phyloP scores from a whole-genome alignment of 2,329 filamentous ascomycete species.

The Gremmenia infestans region DNA sequence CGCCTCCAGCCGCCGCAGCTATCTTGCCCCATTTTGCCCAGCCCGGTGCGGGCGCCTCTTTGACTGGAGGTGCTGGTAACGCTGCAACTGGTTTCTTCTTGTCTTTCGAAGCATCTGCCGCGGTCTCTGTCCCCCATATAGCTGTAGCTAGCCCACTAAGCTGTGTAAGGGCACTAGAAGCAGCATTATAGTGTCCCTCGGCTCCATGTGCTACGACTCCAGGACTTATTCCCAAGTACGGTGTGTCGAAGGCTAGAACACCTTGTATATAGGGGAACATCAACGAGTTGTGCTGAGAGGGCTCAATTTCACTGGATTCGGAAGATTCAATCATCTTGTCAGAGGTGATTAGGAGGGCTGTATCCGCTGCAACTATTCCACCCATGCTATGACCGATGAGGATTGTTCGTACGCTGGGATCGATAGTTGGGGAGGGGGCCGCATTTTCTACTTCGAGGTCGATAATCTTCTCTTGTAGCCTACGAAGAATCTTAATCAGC shows the following conservation, averaged over 20 bases:
- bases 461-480: conserved; percentile 88
- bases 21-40: conserved; percentile 84
- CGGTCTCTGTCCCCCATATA: conserved; percentile 55
- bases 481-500: conserved; percentile 31
- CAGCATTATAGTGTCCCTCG: conserved; percentile 78
- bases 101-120: conserved; percentile 23
- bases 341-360: conserved; percentile 61
- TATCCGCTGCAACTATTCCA: conserved; percentile 90
- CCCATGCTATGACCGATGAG: conserved; percentile 87
- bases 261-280: conserved; percentile 95
- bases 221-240: conserved; percentile 76
- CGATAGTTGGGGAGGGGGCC: conserved; percentile 78
- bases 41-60: conserved; percentile 36
- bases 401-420: conserved; percentile 77
- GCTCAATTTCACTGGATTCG: conserved; percentile 2
- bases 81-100: conserved; percentile 36
- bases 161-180: conserved; percentile 62
- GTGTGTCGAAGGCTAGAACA: conserved; percentile 90
- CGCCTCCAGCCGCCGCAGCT: conserved; percentile 81
- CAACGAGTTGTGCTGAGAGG: conserved; percentile 48
- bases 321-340: conserved; percentile 24
- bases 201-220: conserved; percentile 82
- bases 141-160: conserved; percentile 61
- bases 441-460: conserved; percentile 82
- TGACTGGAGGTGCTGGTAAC: conserved; percentile 35